Evolutionary conservation across 2,329 filamentous ascomycete genomes (phyloP).

Genomic region (Elsinoe perseae): DNA sequence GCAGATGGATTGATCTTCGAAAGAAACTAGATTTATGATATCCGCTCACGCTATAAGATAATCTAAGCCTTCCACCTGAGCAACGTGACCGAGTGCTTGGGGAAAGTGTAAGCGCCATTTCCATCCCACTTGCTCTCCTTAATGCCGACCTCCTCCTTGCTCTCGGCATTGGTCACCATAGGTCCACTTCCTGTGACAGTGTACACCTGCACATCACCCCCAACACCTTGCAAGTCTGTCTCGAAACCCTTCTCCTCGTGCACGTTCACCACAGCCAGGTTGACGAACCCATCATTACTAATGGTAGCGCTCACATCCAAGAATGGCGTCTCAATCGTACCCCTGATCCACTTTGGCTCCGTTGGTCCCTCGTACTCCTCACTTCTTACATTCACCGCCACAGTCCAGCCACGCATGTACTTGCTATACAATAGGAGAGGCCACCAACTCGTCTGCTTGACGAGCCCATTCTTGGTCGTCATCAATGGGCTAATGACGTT

Average conservation of each 20-base stretch:
- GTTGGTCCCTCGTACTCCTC: slow-evolving; percentile 61
- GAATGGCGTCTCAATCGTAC: slow-evolving; percentile 60
- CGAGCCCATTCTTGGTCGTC: slow-evolving; percentile 56
- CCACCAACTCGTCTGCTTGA: slow-evolving; percentile 70
- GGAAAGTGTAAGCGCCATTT: slow-evolving; percentile 55
- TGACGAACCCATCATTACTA: slow-evolving; percentile 53
- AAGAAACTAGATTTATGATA: slow-evolving; percentile 36
- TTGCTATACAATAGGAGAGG: slow-evolving; percentile 60
- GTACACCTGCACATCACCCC: slow-evolving; percentile 51
- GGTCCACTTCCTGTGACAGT: slow-evolving; percentile 54
- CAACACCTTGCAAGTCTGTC: slow-evolving; percentile 52
- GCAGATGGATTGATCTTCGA: slow-evolving; percentile 68
- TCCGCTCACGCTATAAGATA: background rate
- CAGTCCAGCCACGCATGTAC: slow-evolving; percentile 65
- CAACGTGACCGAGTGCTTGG: slow-evolving; percentile 37
- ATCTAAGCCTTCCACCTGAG: slow-evolving; percentile 19
- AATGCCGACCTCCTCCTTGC: slow-evolving; percentile 55
- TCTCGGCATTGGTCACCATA: slow-evolving; percentile 54
- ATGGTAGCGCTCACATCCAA: slow-evolving; percentile 59
- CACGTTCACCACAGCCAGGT: slow-evolving; percentile 66
- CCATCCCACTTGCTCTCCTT: slow-evolving; percentile 57
- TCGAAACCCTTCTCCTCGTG: slow-evolving; percentile 52
- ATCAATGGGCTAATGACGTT: slow-evolving; percentile 73
- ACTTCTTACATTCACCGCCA: slow-evolving; percentile 58
- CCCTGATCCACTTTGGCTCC: slow-evolving; percentile 56